Conservation (phyloP, 495 filamentous ascomycete genomes). For the Lepraria neglecta region DNA sequence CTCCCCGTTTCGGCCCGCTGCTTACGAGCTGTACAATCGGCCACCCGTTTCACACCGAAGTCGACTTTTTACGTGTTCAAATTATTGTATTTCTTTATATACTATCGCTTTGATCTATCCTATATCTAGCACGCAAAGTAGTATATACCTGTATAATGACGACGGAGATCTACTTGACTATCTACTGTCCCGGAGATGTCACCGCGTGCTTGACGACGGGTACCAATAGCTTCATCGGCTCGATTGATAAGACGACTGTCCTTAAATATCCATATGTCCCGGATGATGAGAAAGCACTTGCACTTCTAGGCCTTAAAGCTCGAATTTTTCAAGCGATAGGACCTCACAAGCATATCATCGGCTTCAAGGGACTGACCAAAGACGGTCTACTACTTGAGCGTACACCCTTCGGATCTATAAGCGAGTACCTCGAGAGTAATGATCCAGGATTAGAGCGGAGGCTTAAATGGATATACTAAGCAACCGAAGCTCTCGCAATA, state of each 20-base stretch:
- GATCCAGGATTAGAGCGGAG: slow-evolving; percentile 3
- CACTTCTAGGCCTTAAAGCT: slow-evolving; percentile 17
- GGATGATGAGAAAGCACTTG: slow-evolving; percentile 10
- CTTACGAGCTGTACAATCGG: too few species aligned
- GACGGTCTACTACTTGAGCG: slow-evolving; percentile 22
- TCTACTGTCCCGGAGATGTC: too few species aligned
- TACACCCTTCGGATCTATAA: slow-evolving; percentile 13
- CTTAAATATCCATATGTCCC: slow-evolving; percentile 19
- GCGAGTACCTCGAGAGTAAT: slow-evolving; percentile 12
- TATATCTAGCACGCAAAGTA: too few species aligned
- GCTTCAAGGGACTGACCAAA: slow-evolving; percentile 14
- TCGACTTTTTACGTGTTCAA: too few species aligned
- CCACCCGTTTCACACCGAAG: too few species aligned
- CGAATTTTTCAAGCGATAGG: slow-evolving; percentile 17
- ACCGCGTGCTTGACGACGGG: not conserved
- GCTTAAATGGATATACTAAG: slow-evolving; percentile 15
- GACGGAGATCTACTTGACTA: too few species aligned
- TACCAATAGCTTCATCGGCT: not conserved
- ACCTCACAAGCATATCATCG: slow-evolving; percentile 17
- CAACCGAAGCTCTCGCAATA: slow-evolving; percentile 21
- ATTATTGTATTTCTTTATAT: too few species aligned
- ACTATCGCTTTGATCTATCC: too few species aligned
- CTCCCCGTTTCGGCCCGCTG: too few species aligned
- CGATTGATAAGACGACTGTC: not conserved
- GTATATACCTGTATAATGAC: too few species aligned